phyloP scores from a whole-genome alignment of 23 red algal genomes.

The Gracilaria vermiculophylla region DNA sequence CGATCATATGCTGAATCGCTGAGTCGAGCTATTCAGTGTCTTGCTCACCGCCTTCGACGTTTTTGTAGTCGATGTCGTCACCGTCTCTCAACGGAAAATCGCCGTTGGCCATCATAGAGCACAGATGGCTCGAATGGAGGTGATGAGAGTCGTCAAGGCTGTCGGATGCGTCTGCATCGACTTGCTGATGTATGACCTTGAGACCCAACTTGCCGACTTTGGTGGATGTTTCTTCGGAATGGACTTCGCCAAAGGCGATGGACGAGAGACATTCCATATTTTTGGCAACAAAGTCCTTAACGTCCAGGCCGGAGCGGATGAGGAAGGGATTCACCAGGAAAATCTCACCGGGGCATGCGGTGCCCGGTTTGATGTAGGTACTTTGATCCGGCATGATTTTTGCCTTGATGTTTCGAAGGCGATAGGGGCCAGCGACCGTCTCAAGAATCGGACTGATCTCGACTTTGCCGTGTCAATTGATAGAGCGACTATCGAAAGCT shows the following conservation, averaged over 20 bases:
- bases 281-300: no score
- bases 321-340: no score
- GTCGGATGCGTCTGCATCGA: background rate
- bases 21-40: background rate
- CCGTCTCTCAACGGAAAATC: slow-evolving; percentile 36
- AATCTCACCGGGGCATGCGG: no score
- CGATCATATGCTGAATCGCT: background rate
- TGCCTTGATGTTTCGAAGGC: slow-evolving; percentile 49
- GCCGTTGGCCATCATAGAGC: slow-evolving; percentile 3
- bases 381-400: slow-evolving; percentile 6
- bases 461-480: background rate
- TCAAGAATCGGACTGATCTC: background rate
- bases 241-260: background rate
- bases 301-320: no score
- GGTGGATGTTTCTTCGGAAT: background rate
- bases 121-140: background rate
- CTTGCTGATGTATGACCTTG: background rate
- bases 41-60: slow-evolving; percentile 18
- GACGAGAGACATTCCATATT: no score
- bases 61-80: slow-evolving; percentile 7
- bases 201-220: slow-evolving; percentile 35
- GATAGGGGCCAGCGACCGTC: slow-evolving; percentile 34
- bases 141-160: background rate
- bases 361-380: no score
- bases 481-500: background rate